Evolutionary conservation across 495 filamentous ascomycete genomes (phyloP).

Genomic region (Penicillium subrubescens): DNA sequence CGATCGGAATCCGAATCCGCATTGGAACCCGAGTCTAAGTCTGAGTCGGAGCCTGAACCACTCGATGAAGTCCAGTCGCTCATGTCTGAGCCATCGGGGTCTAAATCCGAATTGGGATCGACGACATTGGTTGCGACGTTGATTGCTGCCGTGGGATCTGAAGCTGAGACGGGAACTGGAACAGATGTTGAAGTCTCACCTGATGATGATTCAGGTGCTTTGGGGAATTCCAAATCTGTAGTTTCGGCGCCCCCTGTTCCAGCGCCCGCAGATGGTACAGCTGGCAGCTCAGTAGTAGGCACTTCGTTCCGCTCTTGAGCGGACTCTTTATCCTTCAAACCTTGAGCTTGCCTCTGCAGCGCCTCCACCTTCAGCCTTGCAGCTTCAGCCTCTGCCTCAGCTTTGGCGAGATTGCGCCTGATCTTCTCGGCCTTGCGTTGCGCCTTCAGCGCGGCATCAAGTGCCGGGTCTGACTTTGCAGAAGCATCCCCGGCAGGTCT

Average conservation of each 20-base stretch:
- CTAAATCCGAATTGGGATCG: not conserved
- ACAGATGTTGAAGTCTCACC: not conserved
- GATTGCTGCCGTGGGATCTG: not conserved
- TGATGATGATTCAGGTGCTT: not conserved
- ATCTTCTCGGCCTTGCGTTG: constrained; percentile 55
- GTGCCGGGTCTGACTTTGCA: constrained; percentile 22
- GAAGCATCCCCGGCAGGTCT: not conserved
- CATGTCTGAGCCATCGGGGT: constrained; percentile 25
- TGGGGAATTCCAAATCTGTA: not conserved
- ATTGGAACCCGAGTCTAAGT: constrained; percentile 31
- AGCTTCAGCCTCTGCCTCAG: constrained; percentile 49
- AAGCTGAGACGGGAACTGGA: not conserved
- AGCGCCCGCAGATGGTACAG: constrained; percentile 6
- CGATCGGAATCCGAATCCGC: constrained; percentile 30
- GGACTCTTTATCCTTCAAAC: constrained; percentile 11
- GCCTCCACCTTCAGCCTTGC: constrained; percentile 42
- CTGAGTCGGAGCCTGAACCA: constrained; percentile 34
- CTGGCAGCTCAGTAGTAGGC: not conserved
- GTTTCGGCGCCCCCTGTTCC: not conserved
- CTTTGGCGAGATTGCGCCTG: constrained; percentile 48
- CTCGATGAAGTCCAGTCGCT: constrained; percentile 44
- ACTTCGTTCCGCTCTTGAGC: constrained; percentile 3
- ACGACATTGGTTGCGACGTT: not conserved
- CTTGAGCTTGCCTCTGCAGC: constrained; percentile 29
- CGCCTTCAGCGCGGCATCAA: constrained; percentile 44